Evolutionary conservation across 108 stramenopile genomes (phyloP).

Genomic region (Cyclotella cryptica): DNA sequence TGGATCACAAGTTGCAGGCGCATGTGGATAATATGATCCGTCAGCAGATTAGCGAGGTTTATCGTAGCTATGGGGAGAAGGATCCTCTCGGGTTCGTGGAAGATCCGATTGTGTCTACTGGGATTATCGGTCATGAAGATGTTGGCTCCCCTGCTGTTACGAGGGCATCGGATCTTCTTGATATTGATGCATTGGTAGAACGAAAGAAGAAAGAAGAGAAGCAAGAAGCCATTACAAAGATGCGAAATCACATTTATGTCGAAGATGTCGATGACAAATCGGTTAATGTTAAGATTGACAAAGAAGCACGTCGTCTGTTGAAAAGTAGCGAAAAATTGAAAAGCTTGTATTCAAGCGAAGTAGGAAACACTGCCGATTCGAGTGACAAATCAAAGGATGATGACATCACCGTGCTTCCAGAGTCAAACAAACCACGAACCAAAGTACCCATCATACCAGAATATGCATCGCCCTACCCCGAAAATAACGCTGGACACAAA

Average conservation of each 20-base stretch:
- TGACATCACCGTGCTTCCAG: not conserved
- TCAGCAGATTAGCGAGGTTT: slow-evolving; percentile 49
- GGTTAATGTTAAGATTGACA: slow-evolving; percentile 58
- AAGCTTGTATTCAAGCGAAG: slow-evolving; percentile 2
- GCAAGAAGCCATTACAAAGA: slow-evolving; percentile 61
- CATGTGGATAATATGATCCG: slow-evolving; percentile 50
- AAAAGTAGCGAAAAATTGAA: slow-evolving; percentile 35
- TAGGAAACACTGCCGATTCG: not conserved
- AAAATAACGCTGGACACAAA: slow-evolving; percentile 51
- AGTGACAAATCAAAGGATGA: too few relatives aligned
- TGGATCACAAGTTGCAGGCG: slow-evolving; percentile 42
- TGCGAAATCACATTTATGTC: slow-evolving; percentile 70
- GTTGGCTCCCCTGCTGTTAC: slow-evolving; percentile 23
- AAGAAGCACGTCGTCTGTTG: slow-evolving; percentile 45
- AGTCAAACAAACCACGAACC: slow-evolving; percentile 18
- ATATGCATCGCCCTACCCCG: slow-evolving; percentile 51
- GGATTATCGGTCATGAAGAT: slow-evolving; percentile 58
- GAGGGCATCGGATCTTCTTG: slow-evolving; percentile 67
- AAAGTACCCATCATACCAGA: slow-evolving; percentile 30
- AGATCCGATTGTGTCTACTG: slow-evolving; percentile 70
- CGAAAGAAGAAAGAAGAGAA: slow-evolving; percentile 62
- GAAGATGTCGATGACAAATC: slow-evolving; percentile 76
- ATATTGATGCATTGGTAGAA: slow-evolving; percentile 68
- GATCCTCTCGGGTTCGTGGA: slow-evolving; percentile 75
- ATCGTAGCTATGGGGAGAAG: slow-evolving; percentile 61